Conservation (phyloP, 2,329 filamentous ascomycete genomes). For the Apiospora malaysiana region DNA sequence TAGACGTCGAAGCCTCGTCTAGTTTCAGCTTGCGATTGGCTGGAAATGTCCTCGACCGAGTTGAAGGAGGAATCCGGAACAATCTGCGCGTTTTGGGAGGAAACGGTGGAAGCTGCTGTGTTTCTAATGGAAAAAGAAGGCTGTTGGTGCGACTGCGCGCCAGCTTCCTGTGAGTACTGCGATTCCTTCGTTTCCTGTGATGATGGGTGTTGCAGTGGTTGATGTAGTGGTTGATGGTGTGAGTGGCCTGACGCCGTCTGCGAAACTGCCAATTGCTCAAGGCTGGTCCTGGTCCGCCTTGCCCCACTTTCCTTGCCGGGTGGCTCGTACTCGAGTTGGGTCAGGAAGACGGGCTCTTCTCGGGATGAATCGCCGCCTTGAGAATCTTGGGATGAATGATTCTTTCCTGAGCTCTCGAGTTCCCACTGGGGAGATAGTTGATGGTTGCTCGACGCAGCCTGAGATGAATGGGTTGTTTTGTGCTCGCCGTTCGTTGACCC, state of each 20-base stretch:
- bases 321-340: slow-evolving; percentile 13
- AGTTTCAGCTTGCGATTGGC: slow-evolving; percentile 28
- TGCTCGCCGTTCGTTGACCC: slow-evolving; percentile 19
- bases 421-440: neutral
- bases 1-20: slow-evolving; percentile 31
- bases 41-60: slow-evolving; percentile 26
- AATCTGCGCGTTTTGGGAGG: slow-evolving; percentile 39
- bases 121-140: neutral
- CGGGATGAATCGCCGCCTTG: neutral
- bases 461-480: slow-evolving; percentile 13
- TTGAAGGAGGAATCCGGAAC: slow-evolving; percentile 26
- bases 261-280: slow-evolving; percentile 9
- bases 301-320: neutral
- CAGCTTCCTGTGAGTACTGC: neutral
- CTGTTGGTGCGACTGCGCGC: neutral
- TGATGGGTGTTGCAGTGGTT: neutral
- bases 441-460: slow-evolving; percentile 3
- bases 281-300: slow-evolving; percentile 12
- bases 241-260: slow-evolving; percentile 7
- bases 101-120: slow-evolving; percentile 16
- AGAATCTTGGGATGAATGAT: neutral
- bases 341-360: slow-evolving; percentile 2
- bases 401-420: neutral
- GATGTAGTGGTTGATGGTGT: slow-evolving; percentile 3
- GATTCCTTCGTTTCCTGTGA: neutral